Evolutionary conservation across 2,329 filamentous ascomycete genomes (phyloP).

Genomic region (Ilyonectria mors-panacis): DNA sequence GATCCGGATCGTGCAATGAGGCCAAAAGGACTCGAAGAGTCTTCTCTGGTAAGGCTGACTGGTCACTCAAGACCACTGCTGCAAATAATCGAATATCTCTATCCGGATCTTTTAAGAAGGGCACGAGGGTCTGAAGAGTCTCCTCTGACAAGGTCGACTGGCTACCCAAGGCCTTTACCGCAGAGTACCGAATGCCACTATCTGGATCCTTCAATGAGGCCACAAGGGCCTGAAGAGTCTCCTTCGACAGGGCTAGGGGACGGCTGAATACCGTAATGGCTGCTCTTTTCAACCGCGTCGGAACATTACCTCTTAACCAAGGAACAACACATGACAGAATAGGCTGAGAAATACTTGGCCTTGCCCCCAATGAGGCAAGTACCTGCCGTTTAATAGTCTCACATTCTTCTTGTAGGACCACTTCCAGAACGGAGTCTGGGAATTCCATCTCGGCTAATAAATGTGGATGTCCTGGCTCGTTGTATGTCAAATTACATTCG

Average conservation of each 20-base stretch:
- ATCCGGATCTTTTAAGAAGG: neutral
- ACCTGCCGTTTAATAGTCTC: neutral
- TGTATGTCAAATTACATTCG: neutral
- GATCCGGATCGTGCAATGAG: neutral
- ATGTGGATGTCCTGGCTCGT: neutral
- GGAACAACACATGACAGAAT: neutral
- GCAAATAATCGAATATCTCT: accelerated
- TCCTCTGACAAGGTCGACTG: neutral
- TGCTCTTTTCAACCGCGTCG: neutral
- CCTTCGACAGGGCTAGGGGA: no score
- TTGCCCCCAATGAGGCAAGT: neutral
- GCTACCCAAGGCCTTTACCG: neutral
- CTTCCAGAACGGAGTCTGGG: neutral
- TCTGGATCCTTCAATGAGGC: neutral
- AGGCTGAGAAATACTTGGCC: neutral
- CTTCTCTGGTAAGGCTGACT: no score
- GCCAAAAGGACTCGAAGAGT: neutral
- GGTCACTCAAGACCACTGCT: neutral
- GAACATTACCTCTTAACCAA: neutral
- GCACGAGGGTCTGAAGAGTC: neutral
- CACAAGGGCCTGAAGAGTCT: neutral
- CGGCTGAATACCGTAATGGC: neutral
- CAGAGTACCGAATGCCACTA: neutral
- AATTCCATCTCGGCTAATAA: neutral
- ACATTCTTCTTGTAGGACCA: neutral